Conservation (phyloP, 306 rosid species). For the Quercus engelmannii region DNA sequence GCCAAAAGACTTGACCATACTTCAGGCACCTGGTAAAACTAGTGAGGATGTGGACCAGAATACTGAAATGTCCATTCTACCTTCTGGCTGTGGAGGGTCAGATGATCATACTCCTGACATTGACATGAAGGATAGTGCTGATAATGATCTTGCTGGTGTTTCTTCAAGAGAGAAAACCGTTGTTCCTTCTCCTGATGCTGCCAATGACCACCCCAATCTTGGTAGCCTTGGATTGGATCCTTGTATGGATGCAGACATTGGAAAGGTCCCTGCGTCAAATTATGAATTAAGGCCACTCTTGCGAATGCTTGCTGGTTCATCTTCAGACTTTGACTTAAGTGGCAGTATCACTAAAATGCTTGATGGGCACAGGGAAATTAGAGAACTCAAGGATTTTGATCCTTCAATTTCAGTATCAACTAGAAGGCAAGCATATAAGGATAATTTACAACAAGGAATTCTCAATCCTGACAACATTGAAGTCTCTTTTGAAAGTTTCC, state of each 20-base stretch:
- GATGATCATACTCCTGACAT: constrained; percentile 45
- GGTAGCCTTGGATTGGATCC: constrained; percentile 46
- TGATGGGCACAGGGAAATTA: constrained; percentile 60
- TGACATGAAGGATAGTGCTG: constrained; percentile 50
- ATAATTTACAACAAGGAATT: constrained; percentile 63
- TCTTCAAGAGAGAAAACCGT: constrained; percentile 47
- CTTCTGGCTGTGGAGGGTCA: constrained; percentile 43
- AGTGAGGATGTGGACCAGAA: constrained; percentile 50
- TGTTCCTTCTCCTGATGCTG: constrained; percentile 40
- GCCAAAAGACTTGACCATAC: constrained; percentile 57
- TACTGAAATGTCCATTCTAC: constrained; percentile 42
- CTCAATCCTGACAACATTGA: constrained; percentile 57
- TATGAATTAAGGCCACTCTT: constrained; percentile 53
- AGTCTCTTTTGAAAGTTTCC: constrained; percentile 81
- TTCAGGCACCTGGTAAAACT: constrained; percentile 60
- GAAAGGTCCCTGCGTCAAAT: constrained; percentile 46
- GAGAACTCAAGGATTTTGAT: constrained; percentile 62
- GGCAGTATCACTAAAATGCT: constrained; percentile 63
- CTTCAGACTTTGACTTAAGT: constrained; percentile 57
- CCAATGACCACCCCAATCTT: constrained; percentile 50
- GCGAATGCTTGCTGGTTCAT: constrained; percentile 58
- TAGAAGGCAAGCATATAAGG: constrained; percentile 69
- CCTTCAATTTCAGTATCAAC: constrained; percentile 52
- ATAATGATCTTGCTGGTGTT: constrained; percentile 42
- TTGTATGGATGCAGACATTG: constrained; percentile 41